phyloP scores from a whole-genome alignment of 768 basidiomycete species.

The Boletellus ananas region DNA sequence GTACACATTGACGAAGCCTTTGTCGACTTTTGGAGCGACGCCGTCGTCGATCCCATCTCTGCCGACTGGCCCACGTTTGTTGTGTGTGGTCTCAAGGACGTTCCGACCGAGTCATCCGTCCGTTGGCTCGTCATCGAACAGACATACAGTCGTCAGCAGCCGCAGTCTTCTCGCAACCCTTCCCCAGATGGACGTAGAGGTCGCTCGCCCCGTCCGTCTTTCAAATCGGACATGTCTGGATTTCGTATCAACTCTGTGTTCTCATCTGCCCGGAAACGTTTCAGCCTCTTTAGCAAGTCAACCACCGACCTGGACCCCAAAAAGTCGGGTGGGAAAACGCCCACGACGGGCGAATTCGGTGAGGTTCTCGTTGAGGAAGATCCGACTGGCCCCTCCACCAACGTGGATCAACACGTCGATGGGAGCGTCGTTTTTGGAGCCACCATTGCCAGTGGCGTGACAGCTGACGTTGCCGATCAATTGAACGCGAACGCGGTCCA shows the following conservation, averaged over 20 bases:
- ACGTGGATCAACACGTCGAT: constrained; percentile 31
- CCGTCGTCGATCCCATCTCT: constrained; percentile 64
- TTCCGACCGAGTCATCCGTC: constrained; percentile 29
- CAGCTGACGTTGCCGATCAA: constrained; percentile 16
- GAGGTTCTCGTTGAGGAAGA: constrained; percentile 60
- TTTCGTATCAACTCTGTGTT: constrained; percentile 39
- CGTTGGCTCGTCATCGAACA: constrained; percentile 74
- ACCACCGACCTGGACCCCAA: constrained; percentile 19
- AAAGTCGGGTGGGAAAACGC: constrained; percentile 34
- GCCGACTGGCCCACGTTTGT: constrained; percentile 65
- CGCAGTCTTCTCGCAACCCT: constrained; percentile 26
- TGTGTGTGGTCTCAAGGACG: constrained; percentile 60
- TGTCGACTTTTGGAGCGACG: constrained; percentile 78
- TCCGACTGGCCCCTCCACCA: constrained; percentile 20
- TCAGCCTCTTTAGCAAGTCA: constrained; percentile 52
- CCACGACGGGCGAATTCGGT: constrained; percentile 64
- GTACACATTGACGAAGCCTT: constrained; percentile 78
- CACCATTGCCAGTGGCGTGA: constrained; percentile 21
- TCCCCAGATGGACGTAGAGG: constrained; percentile 26
- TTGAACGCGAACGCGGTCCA: constrained; percentile 3
- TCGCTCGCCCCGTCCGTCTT: constrained; percentile 43
- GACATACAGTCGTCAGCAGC: constrained; percentile 38
- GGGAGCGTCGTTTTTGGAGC: constrained; percentile 11
- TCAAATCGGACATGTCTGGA: constrained; percentile 41
- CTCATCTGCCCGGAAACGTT: constrained; percentile 53